Base-by-base conservation (phyloP, 148 eudicot genomes). In the Fagopyrum tataricum region DNA sequence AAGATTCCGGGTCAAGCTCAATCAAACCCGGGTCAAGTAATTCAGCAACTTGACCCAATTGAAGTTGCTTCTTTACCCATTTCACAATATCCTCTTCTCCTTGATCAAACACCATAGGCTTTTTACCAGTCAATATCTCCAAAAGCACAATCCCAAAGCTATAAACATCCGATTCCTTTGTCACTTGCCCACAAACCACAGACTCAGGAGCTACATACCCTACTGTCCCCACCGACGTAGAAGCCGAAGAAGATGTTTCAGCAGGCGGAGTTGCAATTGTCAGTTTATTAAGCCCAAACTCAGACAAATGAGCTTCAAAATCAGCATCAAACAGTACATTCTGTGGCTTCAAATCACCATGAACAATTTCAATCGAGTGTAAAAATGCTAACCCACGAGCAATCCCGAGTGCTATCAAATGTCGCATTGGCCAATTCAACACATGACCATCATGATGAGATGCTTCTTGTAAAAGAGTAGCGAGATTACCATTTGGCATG, bases 401-500 rank as follows among this genome's bases (percentile, higher is more conserved):
- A 8, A 90, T 83, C 0, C 96, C 96, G 0, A 90, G 81, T 0
- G 92, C 91, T 69, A 90, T 88, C 2, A 90, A 80, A 76, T 90
- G 92, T 42, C 96, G 80, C 96, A 90, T 90, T 4, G 96, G 96
- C 96, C 96, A 90, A 43, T 90, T 90, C 3, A 90, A 79, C 46
- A 90, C 96, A 72, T 90, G 96, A 11, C 96, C 92, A 37, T 88
- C 96, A 62, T 88, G 90, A 62, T 90, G 96, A 4, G 87, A 84
- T 18, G 96, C 96, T 75, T 90, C 96, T 78, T 88, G 92, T 6
- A 90, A 78, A 1, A 90, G 79, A 40, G 96, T 90, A 4, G 84
- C 84, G 9, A 90, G 78, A 77, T 90, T 90, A 26, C 96, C 96
- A 72, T 90, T 90, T 23, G 96, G 96, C 96, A 90, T 90, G 90